These are phyloP conservation scores for Anethum foeniculum DNA, from an alignment of 140 eudicot genomes.

Conservation along the genomic window DNA sequence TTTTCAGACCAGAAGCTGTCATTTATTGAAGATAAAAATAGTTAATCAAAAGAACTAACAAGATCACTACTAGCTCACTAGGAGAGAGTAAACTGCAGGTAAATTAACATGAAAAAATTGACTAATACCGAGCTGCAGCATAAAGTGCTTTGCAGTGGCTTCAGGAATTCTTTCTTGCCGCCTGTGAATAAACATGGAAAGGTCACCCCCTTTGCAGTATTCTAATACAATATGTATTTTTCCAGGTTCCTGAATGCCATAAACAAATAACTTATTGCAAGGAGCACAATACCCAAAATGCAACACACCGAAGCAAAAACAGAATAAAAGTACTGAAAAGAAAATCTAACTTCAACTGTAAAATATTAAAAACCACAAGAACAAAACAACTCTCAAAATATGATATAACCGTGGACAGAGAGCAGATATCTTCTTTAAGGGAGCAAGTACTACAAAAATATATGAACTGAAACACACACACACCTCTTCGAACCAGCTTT, in stretches of 20 bases:
- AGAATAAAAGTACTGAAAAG: background rate
- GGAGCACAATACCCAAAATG: constrained; percentile 5
- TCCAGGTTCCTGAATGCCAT: constrained; percentile 60
- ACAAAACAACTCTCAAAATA: background rate
- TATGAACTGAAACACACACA: background rate
- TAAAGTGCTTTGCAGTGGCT: constrained; percentile 71
- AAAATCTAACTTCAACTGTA: background rate
- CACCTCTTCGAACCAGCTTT: background rate
- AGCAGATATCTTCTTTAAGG: background rate
- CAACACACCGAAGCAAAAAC: background rate
- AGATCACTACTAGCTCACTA: constrained; percentile 10
- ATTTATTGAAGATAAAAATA: background rate
- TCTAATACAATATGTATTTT: constrained; percentile 88
- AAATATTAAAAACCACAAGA: too few relatives aligned
- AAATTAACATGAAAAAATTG: background rate
- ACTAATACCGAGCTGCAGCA: constrained; percentile 79
- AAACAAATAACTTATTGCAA: constrained; percentile 5
- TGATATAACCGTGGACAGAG: background rate
- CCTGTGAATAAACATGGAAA: constrained; percentile 67
- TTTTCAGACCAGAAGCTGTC: constrained; percentile 79
- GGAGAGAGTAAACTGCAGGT: constrained; percentile 7
- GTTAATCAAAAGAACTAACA: constrained; percentile 9
- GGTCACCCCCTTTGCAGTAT: constrained; percentile 94
- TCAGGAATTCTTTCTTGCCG: constrained; percentile 82
- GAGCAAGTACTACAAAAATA: background rate